A percentile compares a stretch with the other conserved stretches of the same genome.
phyloP scores from a whole-genome alignment of 2,329 filamentous ascomycete species.

The Pyricularia sp. region DNA sequence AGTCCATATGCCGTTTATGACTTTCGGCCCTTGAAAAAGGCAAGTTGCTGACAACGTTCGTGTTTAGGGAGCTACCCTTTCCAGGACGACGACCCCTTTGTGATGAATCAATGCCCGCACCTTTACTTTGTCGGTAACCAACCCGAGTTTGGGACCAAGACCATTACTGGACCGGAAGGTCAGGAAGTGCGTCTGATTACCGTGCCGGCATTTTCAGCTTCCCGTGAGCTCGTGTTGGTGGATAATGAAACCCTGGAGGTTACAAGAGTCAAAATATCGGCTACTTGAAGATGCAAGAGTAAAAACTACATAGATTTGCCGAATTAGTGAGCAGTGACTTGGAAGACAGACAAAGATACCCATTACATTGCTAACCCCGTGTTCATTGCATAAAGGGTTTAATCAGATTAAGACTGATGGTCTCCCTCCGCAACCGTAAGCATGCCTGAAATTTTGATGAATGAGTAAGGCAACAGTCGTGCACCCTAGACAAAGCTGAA shows the following conservation, averaged over 20 bases:
- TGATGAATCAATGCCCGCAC: slow-evolving; percentile 75
- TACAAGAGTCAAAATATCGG: slow-evolving; percentile 48
- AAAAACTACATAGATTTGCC: not conserved
- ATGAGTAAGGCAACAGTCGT: not conserved
- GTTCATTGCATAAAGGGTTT: not conserved
- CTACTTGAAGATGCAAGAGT: not conserved
- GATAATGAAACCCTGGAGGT: slow-evolving; percentile 78
- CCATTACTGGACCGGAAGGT: slow-evolving; percentile 53
- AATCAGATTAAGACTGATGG: not conserved
- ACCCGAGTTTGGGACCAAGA: slow-evolving; percentile 58
- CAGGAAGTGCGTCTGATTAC: slow-evolving; percentile 68
- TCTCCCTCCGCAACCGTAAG: no score
- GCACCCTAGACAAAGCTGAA: not conserved
- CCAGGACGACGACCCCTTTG: slow-evolving; percentile 83
- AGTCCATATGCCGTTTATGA: not conserved
- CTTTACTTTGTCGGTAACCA: slow-evolving; percentile 85
- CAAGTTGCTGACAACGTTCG: slow-evolving; percentile 4
- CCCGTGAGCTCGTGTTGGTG: slow-evolving; percentile 67
- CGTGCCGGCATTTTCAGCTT: slow-evolving; percentile 68
- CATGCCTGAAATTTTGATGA: no score
- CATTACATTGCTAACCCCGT: not conserved
- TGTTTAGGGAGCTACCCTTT: slow-evolving; percentile 84
- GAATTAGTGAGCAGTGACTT: not conserved
- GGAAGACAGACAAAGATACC: not conserved
- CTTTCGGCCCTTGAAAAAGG: not conserved